Conservation (phyloP, 1,284 basidiomycete genomes). For the Schizophyllum commune region DNA sequence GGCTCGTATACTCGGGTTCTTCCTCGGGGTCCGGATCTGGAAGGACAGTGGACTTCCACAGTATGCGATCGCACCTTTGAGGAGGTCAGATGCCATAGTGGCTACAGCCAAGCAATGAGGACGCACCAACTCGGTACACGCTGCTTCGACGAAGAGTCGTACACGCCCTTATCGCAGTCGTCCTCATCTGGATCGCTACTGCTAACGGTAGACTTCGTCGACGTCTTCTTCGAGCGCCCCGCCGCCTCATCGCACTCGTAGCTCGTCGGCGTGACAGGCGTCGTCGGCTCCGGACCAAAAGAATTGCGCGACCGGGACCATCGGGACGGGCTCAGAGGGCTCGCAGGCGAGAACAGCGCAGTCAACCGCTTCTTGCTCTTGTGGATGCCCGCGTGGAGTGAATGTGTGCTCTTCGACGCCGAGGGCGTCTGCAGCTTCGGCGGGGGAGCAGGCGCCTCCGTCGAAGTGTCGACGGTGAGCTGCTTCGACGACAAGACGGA, state of each 20-base stretch:
- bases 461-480: conserved; percentile 23
- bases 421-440: conserved; percentile 18
- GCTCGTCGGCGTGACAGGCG: neutral
- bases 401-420: conserved; percentile 26
- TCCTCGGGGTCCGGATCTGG: conserved; percentile 38
- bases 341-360: conserved; percentile 35
- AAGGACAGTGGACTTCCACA: conserved; percentile 66
- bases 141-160: conserved; percentile 71
- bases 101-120: conserved; percentile 3
- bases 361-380: conserved; percentile 57
- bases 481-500: conserved; percentile 36
- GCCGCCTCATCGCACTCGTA: conserved; percentile 12
- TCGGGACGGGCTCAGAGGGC: conserved; percentile 23
- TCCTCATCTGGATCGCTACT: conserved; percentile 28
- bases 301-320: conserved; percentile 15
- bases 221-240: conserved; percentile 24
- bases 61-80: conserved; percentile 68
- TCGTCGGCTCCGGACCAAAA: neutral
- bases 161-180: conserved; percentile 52
- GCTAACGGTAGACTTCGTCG: conserved; percentile 24
- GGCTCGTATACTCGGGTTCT: conserved; percentile 19
- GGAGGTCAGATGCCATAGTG: neutral
- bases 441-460: conserved; percentile 35
- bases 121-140: conserved; percentile 76
- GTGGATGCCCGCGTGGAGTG: conserved; percentile 36